Percentiles rank a stretch among this genome's conserved stretches.
phyloP scores from a whole-genome alignment of 352 stramenopile genomes.

The Phytophthora pisi region DNA sequence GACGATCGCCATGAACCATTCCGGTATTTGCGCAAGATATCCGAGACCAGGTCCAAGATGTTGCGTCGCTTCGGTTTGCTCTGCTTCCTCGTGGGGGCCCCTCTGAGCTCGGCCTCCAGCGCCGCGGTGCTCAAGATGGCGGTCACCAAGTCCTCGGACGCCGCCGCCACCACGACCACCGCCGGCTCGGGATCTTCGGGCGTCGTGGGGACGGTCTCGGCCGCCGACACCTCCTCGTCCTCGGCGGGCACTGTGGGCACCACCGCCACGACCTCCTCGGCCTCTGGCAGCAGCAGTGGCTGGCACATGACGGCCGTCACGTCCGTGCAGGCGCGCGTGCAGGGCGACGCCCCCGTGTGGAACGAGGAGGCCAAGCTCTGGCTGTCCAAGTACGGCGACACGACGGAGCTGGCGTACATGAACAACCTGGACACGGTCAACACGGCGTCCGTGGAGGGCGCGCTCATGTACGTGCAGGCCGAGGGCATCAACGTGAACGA shows the following conservation, averaged over 20 bases:
- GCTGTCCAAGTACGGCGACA: conserved; percentile 47
- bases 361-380: conserved; percentile 38
- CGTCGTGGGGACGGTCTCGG: conserved; percentile 6
- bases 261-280: not conserved
- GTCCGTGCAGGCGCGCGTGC: conserved; percentile 55
- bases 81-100: conserved; percentile 14
- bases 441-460: conserved; percentile 58
- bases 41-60: conserved; percentile 8
- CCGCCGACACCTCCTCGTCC: conserved; percentile 7
- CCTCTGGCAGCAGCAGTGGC: conserved; percentile 12
- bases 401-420: conserved; percentile 45
- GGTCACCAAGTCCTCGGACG: conserved; percentile 20
- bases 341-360: conserved; percentile 53
- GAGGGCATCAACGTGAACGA: conserved; percentile 64
- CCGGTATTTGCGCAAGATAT: conserved; percentile 11
- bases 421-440: conserved; percentile 65
- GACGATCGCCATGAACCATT: conserved; percentile 9
- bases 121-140: conserved; percentile 19
- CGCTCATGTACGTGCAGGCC: conserved; percentile 72
- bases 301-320: conserved; percentile 43
- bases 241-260: not conserved
- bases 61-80: conserved; percentile 21
- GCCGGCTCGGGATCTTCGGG: conserved; percentile 12
- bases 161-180: not conserved
- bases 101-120: not conserved